Percentiles rank a stretch among this genome's conserved stretches.
Evolutionary conservation across 208 protist species (phyloP).

Genomic region (Herpetomonas tarakana): DNA sequence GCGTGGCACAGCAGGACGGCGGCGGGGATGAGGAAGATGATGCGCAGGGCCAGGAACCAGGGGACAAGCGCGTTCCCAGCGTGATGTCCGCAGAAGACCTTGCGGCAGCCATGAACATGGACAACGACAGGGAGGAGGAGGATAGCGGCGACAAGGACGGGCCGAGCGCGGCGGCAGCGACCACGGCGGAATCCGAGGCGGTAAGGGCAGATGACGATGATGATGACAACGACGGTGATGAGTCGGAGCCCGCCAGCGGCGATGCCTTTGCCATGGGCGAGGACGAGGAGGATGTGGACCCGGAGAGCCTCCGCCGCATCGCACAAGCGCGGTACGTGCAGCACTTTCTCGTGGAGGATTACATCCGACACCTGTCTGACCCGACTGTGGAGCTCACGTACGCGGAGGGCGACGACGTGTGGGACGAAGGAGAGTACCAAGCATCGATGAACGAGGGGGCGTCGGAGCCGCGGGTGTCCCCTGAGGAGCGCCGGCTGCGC

Average conservation of each 20-base stretch:
- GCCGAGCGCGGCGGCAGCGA: background rate
- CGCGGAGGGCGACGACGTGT: slow-evolving; percentile 86
- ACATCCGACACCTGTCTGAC: slow-evolving; percentile 50
- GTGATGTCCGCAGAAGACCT: background rate
- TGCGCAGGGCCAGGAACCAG: too few relatives aligned
- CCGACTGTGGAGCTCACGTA: slow-evolving; percentile 59
- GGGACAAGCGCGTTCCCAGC: too few relatives aligned
- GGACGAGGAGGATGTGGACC: slow-evolving; percentile 10
- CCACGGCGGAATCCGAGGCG: background rate
- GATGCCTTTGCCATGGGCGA: background rate
- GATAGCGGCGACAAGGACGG: background rate
- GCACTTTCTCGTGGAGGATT: slow-evolving; percentile 63
- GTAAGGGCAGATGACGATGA: background rate
- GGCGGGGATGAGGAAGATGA: background rate
- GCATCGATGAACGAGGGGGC: slow-evolving; percentile 18
- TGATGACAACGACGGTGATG: slow-evolving; percentile 3
- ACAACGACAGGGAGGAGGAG: slow-evolving; percentile 2
- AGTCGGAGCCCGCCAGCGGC: too few relatives aligned
- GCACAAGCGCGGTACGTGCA: slow-evolving; percentile 40
- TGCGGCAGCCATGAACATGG: background rate
- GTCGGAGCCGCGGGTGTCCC: slow-evolving; percentile 7
- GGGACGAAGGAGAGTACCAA: slow-evolving; percentile 79
- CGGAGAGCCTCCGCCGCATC: slow-evolving; percentile 6
- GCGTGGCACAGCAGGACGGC: background rate
- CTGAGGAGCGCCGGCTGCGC: slow-evolving; percentile 21